These are phyloP conservation scores for Leccinum subtestaceum DNA, from an alignment of 768 basidiomycete genomes.

Conservation along the genomic window DNA sequence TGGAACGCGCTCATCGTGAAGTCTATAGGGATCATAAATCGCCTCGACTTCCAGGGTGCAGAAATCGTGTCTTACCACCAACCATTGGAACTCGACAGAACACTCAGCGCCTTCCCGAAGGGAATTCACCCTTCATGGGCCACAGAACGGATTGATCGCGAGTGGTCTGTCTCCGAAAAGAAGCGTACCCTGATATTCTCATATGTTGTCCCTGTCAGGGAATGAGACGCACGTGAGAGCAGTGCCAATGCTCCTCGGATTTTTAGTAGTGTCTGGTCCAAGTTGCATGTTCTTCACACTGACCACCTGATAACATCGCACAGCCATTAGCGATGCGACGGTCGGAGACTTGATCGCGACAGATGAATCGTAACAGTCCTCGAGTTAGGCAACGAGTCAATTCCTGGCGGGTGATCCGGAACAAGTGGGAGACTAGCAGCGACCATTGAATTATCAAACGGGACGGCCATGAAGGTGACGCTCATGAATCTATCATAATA, in stretches of 20 bases:
- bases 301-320: constrained; percentile 42
- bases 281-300: constrained; percentile 34
- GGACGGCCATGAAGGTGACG: constrained; percentile 46
- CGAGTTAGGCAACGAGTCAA: constrained; percentile 38
- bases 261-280: constrained; percentile 38
- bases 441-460: constrained; percentile 43
- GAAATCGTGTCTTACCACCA: constrained; percentile 39
- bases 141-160: constrained; percentile 10
- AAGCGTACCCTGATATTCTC: constrained; percentile 35
- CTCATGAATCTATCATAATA: constrained; percentile 44
- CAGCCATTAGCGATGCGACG: constrained; percentile 14
- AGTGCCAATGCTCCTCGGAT: constrained; percentile 41
- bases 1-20: constrained; percentile 21
- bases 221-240: constrained; percentile 32
- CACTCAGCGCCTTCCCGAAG: constrained; percentile 33
- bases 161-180: constrained; percentile 36
- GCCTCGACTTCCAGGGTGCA: constrained; percentile 15
- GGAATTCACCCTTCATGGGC: constrained; percentile 35
- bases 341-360: constrained; percentile 28
- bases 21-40: constrained; percentile 21
- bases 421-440: constrained; percentile 42
- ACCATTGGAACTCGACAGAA: constrained; percentile 33
- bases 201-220: constrained; percentile 22
- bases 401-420: constrained; percentile 37
- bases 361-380: constrained; percentile 43